Evolutionary conservation across 2,329 filamentous ascomycete genomes (phyloP), one percentile per base, ranked within the genome.

Genomic region (Aspergillus sp.): DNA sequence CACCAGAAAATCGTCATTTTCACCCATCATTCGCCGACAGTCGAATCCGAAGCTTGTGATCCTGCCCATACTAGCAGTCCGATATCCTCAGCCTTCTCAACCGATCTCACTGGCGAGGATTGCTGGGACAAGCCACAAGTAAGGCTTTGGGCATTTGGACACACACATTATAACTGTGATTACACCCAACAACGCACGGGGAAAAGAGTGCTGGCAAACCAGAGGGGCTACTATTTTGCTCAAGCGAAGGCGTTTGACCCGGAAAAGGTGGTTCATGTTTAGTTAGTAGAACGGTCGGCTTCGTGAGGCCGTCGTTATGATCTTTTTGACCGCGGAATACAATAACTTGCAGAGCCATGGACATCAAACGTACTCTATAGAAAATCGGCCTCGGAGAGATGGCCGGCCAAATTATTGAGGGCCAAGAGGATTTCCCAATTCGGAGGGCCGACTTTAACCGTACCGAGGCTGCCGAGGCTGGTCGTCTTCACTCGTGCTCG

Each of bases 81-180:
- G 6, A 67, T 73, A 6, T 66, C 66, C 0, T 72, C 68, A 1
- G 77, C 69, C 3, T 81, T 81, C 61, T 68, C 73, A 19, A 80
- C 78, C 3, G 75, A 81, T 62, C 62, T 82, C 45, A 67, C 62
- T 0, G 56, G 39, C 2, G 69, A 80, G 50, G 27, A 55, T 12
- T 80, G 78, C 54, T 81, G 74, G 75, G 70, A 53, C 33, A 73
- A 66, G 54, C 58, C 56, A 1, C 67, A 58, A 4, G 78, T 81
- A 4, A 69, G 66, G 37, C 21, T 79, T 3, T 81, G 79, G 79
- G 79, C 74, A 2, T 81, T 80, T 68, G 78, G 79, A 2, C 79
- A 82, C 62, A 82, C 79, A 12, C 79, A 82, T 65, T 79, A 70
- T 60, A 79, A 77, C 60, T 78, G 73, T 62, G 70, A 75, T 51